Conservation (phyloP, 331 rosid genomes). For the Acacia pycnantha region DNA sequence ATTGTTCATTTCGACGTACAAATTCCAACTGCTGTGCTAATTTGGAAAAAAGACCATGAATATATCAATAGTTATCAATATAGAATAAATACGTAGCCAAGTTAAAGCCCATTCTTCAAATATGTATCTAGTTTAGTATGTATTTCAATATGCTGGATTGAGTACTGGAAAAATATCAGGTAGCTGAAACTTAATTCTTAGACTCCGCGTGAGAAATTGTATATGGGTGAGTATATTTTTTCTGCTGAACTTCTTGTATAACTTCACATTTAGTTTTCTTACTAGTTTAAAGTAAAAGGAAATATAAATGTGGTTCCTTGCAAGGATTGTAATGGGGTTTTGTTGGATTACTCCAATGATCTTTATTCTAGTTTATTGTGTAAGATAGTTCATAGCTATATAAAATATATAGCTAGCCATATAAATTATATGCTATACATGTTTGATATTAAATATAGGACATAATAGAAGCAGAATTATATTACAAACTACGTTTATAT, state of each 20-base stretch:
- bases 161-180: too few relatives aligned
- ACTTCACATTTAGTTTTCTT: neutral
- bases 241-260: neutral
- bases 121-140: neutral
- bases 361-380: neutral
- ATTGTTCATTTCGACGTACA: slow-evolving; percentile 25
- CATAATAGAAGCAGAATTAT: too few relatives aligned
- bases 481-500: too few relatives aligned
- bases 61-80: neutral
- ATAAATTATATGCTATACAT: too few relatives aligned
- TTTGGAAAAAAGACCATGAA: slow-evolving; percentile 19
- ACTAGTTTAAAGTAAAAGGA: neutral
- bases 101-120: neutral
- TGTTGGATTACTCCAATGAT: neutral
- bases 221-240: neutral
- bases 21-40: neutral
- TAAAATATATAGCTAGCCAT: neutral
- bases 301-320: neutral
- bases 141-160: too few relatives aligned
- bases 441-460: too few relatives aligned
- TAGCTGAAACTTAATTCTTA: too few relatives aligned
- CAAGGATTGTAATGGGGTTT: neutral
- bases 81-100: too few relatives aligned
- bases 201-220: neutral
- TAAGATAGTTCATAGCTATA: neutral